These are phyloP conservation scores for Aureobasidium sp. DNA, from an alignment of 2,329 filamentous ascomycete genomes.

Conservation along the genomic window DNA sequence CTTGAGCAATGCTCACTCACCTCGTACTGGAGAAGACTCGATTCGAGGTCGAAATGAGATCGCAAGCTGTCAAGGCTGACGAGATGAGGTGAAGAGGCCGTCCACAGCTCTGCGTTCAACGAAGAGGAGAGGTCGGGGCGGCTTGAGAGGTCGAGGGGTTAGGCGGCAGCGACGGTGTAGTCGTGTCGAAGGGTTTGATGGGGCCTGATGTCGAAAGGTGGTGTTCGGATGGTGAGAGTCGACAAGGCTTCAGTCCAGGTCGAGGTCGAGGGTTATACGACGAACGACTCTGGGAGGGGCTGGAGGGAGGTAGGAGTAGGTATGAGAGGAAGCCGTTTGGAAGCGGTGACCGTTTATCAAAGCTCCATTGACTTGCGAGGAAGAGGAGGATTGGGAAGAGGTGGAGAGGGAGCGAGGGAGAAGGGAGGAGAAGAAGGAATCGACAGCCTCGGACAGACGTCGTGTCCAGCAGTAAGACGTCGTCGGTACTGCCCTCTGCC, in stretches of 20 bases:
- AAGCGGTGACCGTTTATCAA: conserved; percentile 16
- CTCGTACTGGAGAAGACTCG: background rate
- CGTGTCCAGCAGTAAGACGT: conserved; percentile 4
- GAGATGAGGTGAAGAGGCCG: conserved; percentile 5
- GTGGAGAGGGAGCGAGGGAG: conserved; percentile 1
- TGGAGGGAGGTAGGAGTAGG: conserved; percentile 2
- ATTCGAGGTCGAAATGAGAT: conserved; percentile 5
- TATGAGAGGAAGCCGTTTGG: conserved; percentile 10
- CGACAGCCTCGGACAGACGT: conserved; percentile 10
- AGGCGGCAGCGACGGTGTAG: background rate
- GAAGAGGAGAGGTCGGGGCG: conserved; percentile 34
- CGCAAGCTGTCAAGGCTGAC: background rate
- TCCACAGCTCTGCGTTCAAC: conserved; percentile 34
- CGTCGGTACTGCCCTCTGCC: background rate
- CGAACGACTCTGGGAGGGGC: background rate
- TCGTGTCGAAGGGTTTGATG: background rate
- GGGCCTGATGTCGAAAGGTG: conserved; percentile 17
- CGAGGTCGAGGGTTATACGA: conserved; percentile 13
- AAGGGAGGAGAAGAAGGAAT: conserved; percentile 1
- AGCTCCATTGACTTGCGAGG: conserved; percentile 15
- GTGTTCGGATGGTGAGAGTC: conserved; percentile 1
- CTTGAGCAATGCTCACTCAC: conserved; percentile 10
- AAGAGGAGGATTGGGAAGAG: conserved; percentile 2
- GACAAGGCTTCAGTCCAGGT: conserved; percentile 1
- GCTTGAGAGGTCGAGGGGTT: conserved; percentile 25